These are phyloP conservation scores for Linnemannia exigua DNA, from an alignment of 192 early-diverging fungal genomes.

Conservation along the genomic window DNA sequence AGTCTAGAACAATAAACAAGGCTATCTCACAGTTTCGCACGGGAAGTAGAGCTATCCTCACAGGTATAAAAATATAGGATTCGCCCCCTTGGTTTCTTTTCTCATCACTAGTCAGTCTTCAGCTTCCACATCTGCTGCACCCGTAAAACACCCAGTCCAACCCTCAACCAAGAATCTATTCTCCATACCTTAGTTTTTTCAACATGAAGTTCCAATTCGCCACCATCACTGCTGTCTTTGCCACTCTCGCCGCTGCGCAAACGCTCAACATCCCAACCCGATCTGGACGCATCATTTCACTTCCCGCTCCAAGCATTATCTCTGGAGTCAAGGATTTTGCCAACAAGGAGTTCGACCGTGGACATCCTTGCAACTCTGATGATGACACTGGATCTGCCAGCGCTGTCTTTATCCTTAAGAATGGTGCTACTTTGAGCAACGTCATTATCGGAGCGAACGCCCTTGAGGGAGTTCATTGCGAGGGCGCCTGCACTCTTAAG, in stretches of 20 bases:
- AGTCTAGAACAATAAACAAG: neutral
- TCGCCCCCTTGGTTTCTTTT: neutral
- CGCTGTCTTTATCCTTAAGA: constrained; percentile 20
- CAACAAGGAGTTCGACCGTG: constrained; percentile 22
- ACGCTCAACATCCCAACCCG: constrained; percentile 21
- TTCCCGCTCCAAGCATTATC: constrained; percentile 15
- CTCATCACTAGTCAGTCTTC: neutral
- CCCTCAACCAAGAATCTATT: neutral
- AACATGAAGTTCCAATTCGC: constrained; percentile 21
- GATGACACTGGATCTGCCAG: constrained; percentile 13
- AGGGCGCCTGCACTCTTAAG: constrained; percentile 21
- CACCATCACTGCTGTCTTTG: constrained; percentile 10
- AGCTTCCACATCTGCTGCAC: neutral
- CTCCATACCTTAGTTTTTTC: neutral
- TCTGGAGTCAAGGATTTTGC: constrained; percentile 13
- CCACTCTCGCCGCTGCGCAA: constrained; percentile 10
- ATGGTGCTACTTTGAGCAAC: constrained; percentile 23
- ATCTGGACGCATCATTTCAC: constrained; percentile 4
- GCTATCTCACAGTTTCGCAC: too few relatives aligned
- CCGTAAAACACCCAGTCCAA: neutral
- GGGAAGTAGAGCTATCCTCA: too few relatives aligned
- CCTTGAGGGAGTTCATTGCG: constrained; percentile 19
- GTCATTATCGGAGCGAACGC: constrained; percentile 20
- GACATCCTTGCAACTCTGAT: constrained; percentile 17
- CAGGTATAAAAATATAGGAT: constrained; percentile 3